Percentiles rank a stretch among this genome's conserved stretches.
Evolutionary conservation across 2,329 filamentous ascomycete genomes (phyloP).

Genomic region (Monilinia polystroma): DNA sequence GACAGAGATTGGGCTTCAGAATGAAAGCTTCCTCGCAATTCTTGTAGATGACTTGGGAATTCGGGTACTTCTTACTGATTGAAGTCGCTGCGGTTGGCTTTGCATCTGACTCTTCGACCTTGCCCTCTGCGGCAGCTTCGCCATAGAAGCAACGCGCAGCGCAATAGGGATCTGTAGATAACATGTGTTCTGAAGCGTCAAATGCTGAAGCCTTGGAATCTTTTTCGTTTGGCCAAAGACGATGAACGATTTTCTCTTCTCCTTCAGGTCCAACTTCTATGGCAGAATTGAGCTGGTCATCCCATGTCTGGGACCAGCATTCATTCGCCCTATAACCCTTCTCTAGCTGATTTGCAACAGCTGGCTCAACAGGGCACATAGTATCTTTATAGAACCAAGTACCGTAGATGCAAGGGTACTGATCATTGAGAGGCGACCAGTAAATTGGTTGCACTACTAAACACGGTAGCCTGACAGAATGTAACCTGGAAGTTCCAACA

Average conservation of each 20-base stretch:
- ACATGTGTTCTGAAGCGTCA: conserved; percentile 28
- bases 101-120: conserved; percentile 37
- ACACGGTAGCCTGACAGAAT: conserved; percentile 79
- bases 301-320: conserved; percentile 90
- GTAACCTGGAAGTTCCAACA: conserved; percentile 85
- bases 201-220: conserved; percentile 39
- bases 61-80: conserved; percentile 59
- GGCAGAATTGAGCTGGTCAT: conserved; percentile 85
- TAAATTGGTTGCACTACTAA: conserved; percentile 95
- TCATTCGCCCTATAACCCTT: conserved; percentile 83
- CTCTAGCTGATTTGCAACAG: conserved; percentile 88
- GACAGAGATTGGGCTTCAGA: conserved; percentile 78
- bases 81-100: conserved; percentile 28
- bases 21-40: conserved; percentile 76
- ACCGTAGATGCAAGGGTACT: conserved; percentile 75
- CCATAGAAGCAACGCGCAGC: conserved; percentile 59
- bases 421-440: conserved; percentile 91
- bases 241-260: conserved; percentile 84
- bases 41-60: conserved; percentile 84
- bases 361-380: conserved; percentile 83
- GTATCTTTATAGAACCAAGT: conserved; percentile 98
- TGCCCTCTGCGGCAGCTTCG: conserved; percentile 57
- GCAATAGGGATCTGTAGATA: conserved; percentile 54
- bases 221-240: conserved; percentile 68
- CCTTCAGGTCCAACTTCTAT: conserved; percentile 85